These are phyloP conservation scores for Rhazya stricta DNA, from an alignment of 257 asterid species.

Conservation along the genomic window DNA sequence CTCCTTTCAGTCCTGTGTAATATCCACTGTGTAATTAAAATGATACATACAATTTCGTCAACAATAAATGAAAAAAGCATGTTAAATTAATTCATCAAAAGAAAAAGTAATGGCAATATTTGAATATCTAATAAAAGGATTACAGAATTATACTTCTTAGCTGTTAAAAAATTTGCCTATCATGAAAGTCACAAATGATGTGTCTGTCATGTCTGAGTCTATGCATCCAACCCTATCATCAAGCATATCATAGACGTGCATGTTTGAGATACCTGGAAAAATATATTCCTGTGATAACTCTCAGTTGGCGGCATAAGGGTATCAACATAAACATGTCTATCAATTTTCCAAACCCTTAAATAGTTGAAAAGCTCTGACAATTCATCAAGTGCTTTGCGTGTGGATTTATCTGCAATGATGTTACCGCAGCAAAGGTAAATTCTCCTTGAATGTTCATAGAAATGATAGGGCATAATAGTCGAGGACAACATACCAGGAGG, in stretches of 20 bases:
- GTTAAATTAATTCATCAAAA: neutral
- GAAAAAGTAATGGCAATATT: neutral
- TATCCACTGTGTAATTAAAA: neutral
- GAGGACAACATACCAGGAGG: constrained; percentile 61
- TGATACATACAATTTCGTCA: neutral
- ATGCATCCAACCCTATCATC: neutral
- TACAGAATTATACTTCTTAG: neutral
- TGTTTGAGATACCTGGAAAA: constrained; percentile 66
- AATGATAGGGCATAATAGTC: neutral
- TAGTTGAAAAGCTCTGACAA: constrained; percentile 75
- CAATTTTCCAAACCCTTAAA: constrained; percentile 78
- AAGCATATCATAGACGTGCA: neutral
- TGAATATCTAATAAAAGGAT: neutral
- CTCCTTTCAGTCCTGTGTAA: neutral
- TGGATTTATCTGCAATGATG: constrained; percentile 61
- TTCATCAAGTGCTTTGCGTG: constrained; percentile 89
- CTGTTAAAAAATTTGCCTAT: neutral
- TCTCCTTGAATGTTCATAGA: constrained; percentile 12
- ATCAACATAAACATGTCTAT: constrained; percentile 57
- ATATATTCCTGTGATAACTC: constrained; percentile 70
- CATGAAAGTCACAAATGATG: neutral
- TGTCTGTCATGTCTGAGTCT: neutral
- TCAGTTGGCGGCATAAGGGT: constrained; percentile 96
- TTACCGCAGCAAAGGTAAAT: constrained; percentile 15
- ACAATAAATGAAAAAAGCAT: neutral